phyloP scores from a whole-genome alignment of 441 rosid genomes.

The Gossypium davidsonii region DNA sequence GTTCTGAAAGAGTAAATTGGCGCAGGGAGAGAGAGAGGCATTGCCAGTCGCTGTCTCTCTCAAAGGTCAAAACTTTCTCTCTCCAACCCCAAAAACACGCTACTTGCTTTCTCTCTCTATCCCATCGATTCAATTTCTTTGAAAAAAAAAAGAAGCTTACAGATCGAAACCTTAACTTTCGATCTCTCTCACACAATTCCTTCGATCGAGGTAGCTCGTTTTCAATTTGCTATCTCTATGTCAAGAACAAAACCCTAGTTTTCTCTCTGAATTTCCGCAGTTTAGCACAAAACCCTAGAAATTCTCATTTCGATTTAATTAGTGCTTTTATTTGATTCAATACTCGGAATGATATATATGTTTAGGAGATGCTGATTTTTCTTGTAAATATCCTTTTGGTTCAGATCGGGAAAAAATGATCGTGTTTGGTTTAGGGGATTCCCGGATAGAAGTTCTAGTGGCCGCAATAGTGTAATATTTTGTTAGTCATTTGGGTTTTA shows the following conservation, averaged over 20 bases:
- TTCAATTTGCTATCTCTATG: slow-evolving; percentile 17
- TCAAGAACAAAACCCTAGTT: slow-evolving; percentile 32
- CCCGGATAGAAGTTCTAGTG: slow-evolving; percentile 8
- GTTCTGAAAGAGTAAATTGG: not conserved
- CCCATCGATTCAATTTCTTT: slow-evolving; percentile 22
- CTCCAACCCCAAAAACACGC: not conserved
- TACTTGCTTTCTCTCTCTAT: slow-evolving; percentile 14
- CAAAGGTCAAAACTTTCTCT: slow-evolving; percentile 10
- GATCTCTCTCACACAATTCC: not conserved
- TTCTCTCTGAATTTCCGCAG: not conserved
- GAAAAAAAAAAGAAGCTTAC: not conserved
- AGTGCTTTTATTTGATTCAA: slow-evolving; percentile 16
- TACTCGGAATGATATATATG: slow-evolving; percentile 14
- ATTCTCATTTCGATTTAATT: slow-evolving; percentile 16
- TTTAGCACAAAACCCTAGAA: slow-evolving; percentile 30
- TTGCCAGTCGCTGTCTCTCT: not conserved
- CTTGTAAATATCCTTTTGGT: slow-evolving; percentile 13
- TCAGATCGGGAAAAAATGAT: slow-evolving; percentile 19
- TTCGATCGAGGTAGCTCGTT: slow-evolving; percentile 17
- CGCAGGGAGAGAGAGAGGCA: too few relatives aligned
- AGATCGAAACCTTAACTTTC: slow-evolving; percentile 32
- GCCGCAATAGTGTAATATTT: slow-evolving; percentile 2
- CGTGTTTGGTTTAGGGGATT: slow-evolving; percentile 16
- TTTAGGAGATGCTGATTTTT: slow-evolving; percentile 22
- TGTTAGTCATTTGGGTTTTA: slow-evolving; percentile 4